Evolutionary conservation across 441 rosid genomes (phyloP), one percentile per base, ranked within the genome.

Genomic region (Breynia disticha): DNA sequence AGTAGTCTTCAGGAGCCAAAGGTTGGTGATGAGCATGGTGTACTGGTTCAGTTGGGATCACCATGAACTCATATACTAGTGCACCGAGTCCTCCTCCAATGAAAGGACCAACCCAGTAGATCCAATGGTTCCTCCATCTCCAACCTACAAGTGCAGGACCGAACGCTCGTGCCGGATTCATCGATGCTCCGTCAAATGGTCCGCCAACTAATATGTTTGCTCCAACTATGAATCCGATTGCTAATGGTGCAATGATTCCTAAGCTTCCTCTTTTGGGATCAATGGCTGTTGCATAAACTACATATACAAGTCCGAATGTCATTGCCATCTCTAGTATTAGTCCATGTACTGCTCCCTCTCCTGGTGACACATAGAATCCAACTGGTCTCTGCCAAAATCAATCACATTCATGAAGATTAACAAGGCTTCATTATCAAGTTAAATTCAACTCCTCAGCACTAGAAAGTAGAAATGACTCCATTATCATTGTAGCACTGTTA

Each of bases 101-200:
- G 35, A 88, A 68, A 5, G 95, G 91, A 43, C 95, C 89, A 0
- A 83, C 65, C 96, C 95, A 88, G 59, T 88, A 85, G 68, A 88
- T 80, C 96, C 96, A 88, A 56, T 83, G 95, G 68, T 85, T 77
- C 43, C 65, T 60, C 95, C 91, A 88, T 61, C 91, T 83, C 96
- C 95, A 83, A 38, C 89, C 95, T 11, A 88, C 85, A n/a, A 88
- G 73, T 1, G 95, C 88, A 3, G 89, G 89, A 42, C 89, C 96
- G 22, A 85, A 85, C 1, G 91, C 91, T 67, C 84, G 69, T 11
- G 95, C 91, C 0, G 95, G 95, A 52, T 83, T 88, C 96, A 85
- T 85, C 0, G 87, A 67, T 0, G 91, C 95, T 38, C 95, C 91
- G 0, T 80, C 82, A 49, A 88, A 88, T 3, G 95, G 96, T 37